Evolutionary conservation across 1,284 basidiomycete species (phyloP).

Genomic region (Polyporus tsugae): DNA sequence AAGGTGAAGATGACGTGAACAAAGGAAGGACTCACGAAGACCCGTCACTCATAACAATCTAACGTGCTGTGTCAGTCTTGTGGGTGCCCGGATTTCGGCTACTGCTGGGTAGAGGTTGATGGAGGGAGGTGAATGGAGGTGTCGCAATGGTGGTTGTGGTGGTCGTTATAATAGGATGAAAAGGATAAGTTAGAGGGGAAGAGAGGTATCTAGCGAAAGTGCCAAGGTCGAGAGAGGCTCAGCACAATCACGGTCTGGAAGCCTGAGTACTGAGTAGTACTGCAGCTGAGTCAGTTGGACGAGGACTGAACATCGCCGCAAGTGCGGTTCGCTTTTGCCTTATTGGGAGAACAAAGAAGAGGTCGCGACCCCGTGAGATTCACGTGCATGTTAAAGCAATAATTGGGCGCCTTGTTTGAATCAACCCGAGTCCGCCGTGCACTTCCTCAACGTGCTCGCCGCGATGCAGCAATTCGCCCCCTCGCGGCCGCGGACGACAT

Average conservation of each 20-base stretch:
- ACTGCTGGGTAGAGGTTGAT: too few relatives aligned
- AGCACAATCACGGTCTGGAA: too few relatives aligned
- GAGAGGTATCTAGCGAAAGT: too few relatives aligned
- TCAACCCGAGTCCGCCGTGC: neutral
- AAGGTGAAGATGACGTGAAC: neutral
- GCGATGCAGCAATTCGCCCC: neutral
- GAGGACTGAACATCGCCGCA: neutral
- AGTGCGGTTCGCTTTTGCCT: constrained; percentile 1
- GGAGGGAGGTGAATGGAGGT: too few relatives aligned
- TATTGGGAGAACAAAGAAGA: constrained; percentile 18
- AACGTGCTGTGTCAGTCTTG: neutral
- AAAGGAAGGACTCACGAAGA: constrained; percentile 29
- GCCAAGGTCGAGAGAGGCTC: too few relatives aligned
- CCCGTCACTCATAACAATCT: constrained; percentile 24
- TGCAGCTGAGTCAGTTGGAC: too few relatives aligned
- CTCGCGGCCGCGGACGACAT: neutral
- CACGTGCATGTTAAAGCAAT: constrained; percentile 7
- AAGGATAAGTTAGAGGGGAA: too few relatives aligned
- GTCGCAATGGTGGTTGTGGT: too few relatives aligned
- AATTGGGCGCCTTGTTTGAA: too few relatives aligned
- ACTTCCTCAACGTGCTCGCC: neutral
- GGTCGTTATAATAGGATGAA: too few relatives aligned
- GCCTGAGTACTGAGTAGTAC: too few relatives aligned
- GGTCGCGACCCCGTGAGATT: constrained; percentile 15
- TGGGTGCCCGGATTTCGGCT: neutral